Base-by-base conservation (phyloP, 176 grass and related monocot species). In the Musa schizocarpa region DNA sequence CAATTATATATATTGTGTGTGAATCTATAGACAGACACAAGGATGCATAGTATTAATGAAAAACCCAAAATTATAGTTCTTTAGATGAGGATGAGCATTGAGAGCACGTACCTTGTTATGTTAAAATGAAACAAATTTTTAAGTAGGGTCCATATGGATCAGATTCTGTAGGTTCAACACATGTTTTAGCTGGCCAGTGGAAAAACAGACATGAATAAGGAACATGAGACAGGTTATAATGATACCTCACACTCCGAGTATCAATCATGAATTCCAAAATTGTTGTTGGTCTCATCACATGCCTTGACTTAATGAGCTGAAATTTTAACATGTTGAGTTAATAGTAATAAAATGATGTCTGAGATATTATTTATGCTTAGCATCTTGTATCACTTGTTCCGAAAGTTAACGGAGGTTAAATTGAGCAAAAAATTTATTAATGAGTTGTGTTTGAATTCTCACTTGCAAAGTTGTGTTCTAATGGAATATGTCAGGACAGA, bases 401-500 rank as follows among this genome's bases (percentile, higher is more conserved):
- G 3, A 43, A 43, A 43, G 34, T 43, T 43, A 43, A 43, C 4
- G 34, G 34, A 43, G 34, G 4, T 43, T 43, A 5, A 43, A 43
- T 43, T 43, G 34, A 43, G 4, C 34, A 43, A 43, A 43, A 67
- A 10, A 0, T 3, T 67, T 67, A 62, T 27, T 27, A 65, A 1
- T 29, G 63, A 65, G 63, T 26, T 27, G 26, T 50, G 13, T 51
- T 57, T 54, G n/a, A 74, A 53, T 29, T 57, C 25, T 21, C 17
- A 70, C 14, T 70, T 11, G 8, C 7, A 29, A 63, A 76, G 12
- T 34, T 82, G 59, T 82, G 50, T 65, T 85, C 77, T 85, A 26
- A 54, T 17, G 20, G 24, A 89, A 73, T 72, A 77, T 65, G 69
- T 58, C 79, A 2, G 81, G 48, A 83, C 87, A 98, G 95, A 73